A percentile compares a stretch with the other conserved stretches of the same genome.
phyloP scores from a whole-genome alignment of 257 asterid genomes.

The Lavandula angustifolia region DNA sequence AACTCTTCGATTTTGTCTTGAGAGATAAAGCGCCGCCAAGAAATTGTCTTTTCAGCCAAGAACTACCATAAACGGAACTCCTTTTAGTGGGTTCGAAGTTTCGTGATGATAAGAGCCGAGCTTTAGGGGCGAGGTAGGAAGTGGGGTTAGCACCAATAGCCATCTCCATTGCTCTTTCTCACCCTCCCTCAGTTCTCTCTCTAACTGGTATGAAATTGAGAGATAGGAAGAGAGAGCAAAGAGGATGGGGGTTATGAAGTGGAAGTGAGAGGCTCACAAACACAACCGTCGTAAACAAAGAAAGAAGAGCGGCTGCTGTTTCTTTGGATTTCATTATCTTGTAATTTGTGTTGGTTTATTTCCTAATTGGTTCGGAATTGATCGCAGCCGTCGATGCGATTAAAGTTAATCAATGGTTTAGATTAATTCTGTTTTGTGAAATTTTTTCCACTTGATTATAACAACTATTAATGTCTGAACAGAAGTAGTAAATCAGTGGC shows the following conservation, averaged over 20 bases:
- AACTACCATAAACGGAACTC: constrained; percentile 31
- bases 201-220: constrained; percentile 12
- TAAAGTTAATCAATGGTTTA: too few species aligned
- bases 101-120: constrained; percentile 32
- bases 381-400: too few species aligned
- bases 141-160: constrained; percentile 50
- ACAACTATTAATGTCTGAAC: too few species aligned
- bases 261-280: constrained; percentile 60
- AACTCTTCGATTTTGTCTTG: constrained; percentile 33
- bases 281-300: constrained; percentile 33
- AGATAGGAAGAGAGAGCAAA: constrained; percentile 29
- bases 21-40: constrained; percentile 47
- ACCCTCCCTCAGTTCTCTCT: constrained; percentile 28
- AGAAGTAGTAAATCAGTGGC: too few species aligned
- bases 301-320: constrained; percentile 41
- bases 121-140: constrained; percentile 33
- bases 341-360: background rate
- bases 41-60: constrained; percentile 56
- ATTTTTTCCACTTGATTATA: too few species aligned
- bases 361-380: too few species aligned
- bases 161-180: constrained; percentile 63
- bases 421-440: too few species aligned
- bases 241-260: constrained; percentile 47
- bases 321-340: constrained; percentile 27
- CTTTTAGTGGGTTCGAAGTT: constrained; percentile 31